phyloP scores from a whole-genome alignment of 805 yeast genomes.

The Metschnikowia peoriensis region DNA sequence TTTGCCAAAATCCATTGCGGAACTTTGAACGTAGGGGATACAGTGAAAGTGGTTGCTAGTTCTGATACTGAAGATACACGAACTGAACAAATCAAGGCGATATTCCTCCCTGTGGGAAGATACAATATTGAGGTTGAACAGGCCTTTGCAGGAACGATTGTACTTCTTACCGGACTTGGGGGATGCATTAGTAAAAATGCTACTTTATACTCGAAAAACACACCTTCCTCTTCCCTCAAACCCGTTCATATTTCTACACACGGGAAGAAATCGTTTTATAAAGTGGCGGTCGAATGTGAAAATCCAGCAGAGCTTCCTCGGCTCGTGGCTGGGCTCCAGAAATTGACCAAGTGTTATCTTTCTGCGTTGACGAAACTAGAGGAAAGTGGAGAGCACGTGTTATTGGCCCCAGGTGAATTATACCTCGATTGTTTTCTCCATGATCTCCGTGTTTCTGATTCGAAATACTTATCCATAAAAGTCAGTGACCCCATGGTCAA shows the following conservation, averaged over 20 bases:
- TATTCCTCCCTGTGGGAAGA: slow-evolving; percentile 66
- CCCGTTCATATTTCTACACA: slow-evolving; percentile 43
- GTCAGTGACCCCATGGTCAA: slow-evolving; percentile 81
- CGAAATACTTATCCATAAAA: slow-evolving; percentile 63
- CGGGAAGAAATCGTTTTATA: slow-evolving; percentile 59
- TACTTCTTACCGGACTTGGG: slow-evolving; percentile 64
- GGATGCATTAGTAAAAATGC: slow-evolving; percentile 57
- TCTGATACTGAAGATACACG: slow-evolving; percentile 52
- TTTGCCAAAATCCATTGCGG: slow-evolving; percentile 67
- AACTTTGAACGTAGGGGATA: slow-evolving; percentile 44
- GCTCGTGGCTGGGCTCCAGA: slow-evolving; percentile 66
- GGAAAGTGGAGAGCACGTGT: slow-evolving; percentile 83
- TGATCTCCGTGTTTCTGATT: slow-evolving; percentile 65
- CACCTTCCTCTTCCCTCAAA: slow-evolving; percentile 15
- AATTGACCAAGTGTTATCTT: slow-evolving; percentile 59
- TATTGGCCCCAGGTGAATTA: slow-evolving; percentile 83
- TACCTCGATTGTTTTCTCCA: slow-evolving; percentile 80
- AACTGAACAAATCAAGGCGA: slow-evolving; percentile 37
- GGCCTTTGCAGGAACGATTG: slow-evolving; percentile 66
- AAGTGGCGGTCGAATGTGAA: slow-evolving; percentile 80
- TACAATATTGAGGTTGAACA: slow-evolving; percentile 55
- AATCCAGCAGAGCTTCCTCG: slow-evolving; percentile 76
- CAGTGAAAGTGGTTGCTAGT: slow-evolving; percentile 58
- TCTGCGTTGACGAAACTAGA: slow-evolving; percentile 71
- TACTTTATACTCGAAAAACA: slow-evolving; percentile 42